Percentiles rank a stretch among this genome's conserved stretches.
phyloP scores from a whole-genome alignment of 805 yeast species.

The Cyberlindnera misumaiensis region DNA sequence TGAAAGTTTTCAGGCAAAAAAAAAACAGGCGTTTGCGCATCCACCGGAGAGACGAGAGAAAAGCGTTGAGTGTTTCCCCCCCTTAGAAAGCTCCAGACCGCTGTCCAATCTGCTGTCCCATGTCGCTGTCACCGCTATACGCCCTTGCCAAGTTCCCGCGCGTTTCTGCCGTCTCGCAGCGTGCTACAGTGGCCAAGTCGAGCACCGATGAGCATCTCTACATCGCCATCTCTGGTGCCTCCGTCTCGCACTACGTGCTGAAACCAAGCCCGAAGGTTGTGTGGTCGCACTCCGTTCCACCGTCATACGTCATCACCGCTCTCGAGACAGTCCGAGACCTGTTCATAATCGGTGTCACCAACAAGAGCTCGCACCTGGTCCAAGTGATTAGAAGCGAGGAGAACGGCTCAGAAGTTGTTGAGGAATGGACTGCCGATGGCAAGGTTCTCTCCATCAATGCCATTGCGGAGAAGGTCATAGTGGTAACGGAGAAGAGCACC shows the following conservation, averaged over 20 bases:
- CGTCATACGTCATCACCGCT: conserved; percentile 32
- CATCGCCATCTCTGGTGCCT: conserved; percentile 24
- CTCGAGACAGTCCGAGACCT: conserved; percentile 8
- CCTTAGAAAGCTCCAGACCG: too few relatives aligned
- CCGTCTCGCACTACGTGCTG: conserved; percentile 31
- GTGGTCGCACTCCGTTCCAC: conserved; percentile 47
- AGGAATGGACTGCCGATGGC: conserved; percentile 10
- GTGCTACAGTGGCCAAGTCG: conserved; percentile 10
- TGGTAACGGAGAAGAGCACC: conserved; percentile 10
- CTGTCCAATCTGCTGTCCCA: too few relatives aligned
- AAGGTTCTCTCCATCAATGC: conserved; percentile 10
- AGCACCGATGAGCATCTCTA: conserved; percentile 14
- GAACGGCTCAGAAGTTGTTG: conserved; percentile 19
- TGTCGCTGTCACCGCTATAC: conserved; percentile 22
- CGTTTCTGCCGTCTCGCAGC: conserved; percentile 14
- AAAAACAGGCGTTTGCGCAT: too few relatives aligned
- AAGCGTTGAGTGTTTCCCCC: too few relatives aligned
- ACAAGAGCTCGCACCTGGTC: conserved; percentile 14
- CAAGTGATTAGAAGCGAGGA: conserved; percentile 15
- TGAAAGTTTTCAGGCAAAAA: too few relatives aligned
- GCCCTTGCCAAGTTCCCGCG: conserved; percentile 21
- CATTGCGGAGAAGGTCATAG: conserved; percentile 2
- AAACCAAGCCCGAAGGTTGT: conserved; percentile 46
- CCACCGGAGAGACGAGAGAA: too few relatives aligned
- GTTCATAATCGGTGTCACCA: conserved; percentile 14